Conservation (phyloP, 2,329 filamentous ascomycete species). For the Talaromyces rugulosus region DNA sequence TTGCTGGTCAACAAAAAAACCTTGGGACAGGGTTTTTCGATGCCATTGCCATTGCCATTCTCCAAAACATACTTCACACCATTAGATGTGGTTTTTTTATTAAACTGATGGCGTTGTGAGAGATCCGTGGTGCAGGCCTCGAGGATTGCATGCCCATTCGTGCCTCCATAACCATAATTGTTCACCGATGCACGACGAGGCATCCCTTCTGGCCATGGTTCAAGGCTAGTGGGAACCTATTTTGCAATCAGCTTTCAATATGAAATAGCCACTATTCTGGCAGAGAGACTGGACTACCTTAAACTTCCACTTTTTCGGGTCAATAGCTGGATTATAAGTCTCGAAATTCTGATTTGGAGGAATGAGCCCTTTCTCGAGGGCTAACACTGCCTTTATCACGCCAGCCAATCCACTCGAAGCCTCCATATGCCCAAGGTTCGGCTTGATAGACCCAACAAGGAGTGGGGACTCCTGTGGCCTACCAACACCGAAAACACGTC, state of each 20-base stretch:
- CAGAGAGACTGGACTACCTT: neutral
- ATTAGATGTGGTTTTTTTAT: neutral
- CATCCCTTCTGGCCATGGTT: constrained; percentile 18
- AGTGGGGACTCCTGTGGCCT: constrained; percentile 9
- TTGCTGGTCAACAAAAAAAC: neutral
- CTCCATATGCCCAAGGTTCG: constrained; percentile 21
- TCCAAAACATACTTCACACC: neutral
- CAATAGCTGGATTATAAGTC: constrained; percentile 2
- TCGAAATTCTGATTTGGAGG: constrained; percentile 11
- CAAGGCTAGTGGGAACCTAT: constrained; percentile 16
- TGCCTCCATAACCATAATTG: constrained; percentile 34
- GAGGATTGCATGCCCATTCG: constrained; percentile 19
- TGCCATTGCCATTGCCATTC: neutral
- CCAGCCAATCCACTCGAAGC: constrained; percentile 12
- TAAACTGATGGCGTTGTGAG: neutral
- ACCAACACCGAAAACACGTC: constrained; percentile 27
- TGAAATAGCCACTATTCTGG: neutral
- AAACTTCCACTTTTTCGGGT: constrained; percentile 12
- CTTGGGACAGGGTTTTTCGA: neutral
- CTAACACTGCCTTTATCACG: constrained; percentile 10
- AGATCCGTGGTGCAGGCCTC: neutral
- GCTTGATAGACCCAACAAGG: constrained; percentile 23
- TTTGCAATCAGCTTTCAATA: neutral
- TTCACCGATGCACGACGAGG: constrained; percentile 30
- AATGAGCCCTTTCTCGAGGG: constrained; percentile 13